These are phyloP conservation scores for Aspergillus phoenicis DNA, from an alignment of 2,329 filamentous ascomycete species.

Conservation along the genomic window DNA sequence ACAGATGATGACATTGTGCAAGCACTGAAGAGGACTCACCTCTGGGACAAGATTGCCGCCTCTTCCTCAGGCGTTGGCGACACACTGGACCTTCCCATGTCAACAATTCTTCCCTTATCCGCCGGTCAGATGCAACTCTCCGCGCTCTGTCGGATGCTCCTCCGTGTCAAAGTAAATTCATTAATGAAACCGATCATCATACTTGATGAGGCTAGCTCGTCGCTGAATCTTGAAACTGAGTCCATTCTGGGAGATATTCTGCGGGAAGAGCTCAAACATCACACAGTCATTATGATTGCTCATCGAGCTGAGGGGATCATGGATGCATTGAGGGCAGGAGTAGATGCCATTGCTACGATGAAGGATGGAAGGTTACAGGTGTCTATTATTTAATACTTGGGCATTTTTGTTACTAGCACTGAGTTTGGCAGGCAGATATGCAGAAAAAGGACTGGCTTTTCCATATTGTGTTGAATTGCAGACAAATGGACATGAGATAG, in stretches of 20 bases:
- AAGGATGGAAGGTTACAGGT: background rate
- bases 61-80: background rate
- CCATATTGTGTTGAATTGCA: too few species aligned
- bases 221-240: background rate
- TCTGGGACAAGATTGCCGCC: background rate
- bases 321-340: background rate
- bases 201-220: conserved; percentile 6
- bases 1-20: background rate
- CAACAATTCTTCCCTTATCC: background rate
- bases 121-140: conserved; percentile 1
- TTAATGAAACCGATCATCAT: conserved; percentile 7
- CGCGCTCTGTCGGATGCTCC: background rate
- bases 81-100: background rate
- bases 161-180: too few species aligned
- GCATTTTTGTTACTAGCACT: too few species aligned
- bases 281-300: background rate
- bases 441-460: too few species aligned
- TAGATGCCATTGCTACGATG: background rate
- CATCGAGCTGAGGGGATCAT: background rate
- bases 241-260: background rate
- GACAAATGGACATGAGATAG: too few species aligned
- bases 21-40: background rate
- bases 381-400: too few species aligned
- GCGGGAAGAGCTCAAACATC: background rate
- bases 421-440: too few species aligned